A percentile compares a stretch with the other conserved stretches of the same genome.
These are phyloP conservation scores for Chimonanthus praecox DNA, from an alignment of 164 flowering plant species.

Conservation along the genomic window DNA sequence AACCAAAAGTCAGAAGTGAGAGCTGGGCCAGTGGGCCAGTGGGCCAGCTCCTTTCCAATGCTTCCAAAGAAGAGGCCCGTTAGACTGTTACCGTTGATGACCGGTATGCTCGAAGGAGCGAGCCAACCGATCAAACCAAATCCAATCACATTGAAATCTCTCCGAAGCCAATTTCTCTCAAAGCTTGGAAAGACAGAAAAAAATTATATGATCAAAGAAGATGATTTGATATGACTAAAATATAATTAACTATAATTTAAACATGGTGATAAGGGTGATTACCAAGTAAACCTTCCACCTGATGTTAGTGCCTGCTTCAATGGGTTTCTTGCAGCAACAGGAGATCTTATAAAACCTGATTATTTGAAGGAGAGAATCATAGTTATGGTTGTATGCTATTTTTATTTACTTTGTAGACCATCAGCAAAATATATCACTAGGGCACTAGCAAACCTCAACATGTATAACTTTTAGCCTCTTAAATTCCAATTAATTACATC, in stretches of 20 bases:
- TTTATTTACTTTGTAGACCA: background rate
- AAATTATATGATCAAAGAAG: background rate
- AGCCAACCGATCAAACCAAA: slow-evolving; percentile 96
- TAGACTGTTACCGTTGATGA: slow-evolving; percentile 77
- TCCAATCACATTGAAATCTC: slow-evolving; percentile 79
- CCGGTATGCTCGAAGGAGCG: slow-evolving; percentile 87
- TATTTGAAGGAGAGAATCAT: background rate
- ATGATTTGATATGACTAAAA: background rate
- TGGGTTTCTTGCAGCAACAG: slow-evolving; percentile 47
- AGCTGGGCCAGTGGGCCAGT: slow-evolving; percentile 84
- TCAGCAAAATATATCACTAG: background rate
- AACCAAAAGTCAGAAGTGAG: slow-evolving; percentile 80
- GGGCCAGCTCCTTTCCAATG: slow-evolving; percentile 82
- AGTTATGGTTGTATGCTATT: background rate
- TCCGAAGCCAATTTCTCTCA: slow-evolving; percentile 76
- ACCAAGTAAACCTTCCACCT: slow-evolving; percentile 67
- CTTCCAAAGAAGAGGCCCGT: slow-evolving; percentile 89
- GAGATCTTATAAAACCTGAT: slow-evolving; percentile 52
- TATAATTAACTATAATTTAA: background rate
- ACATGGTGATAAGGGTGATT: slow-evolving; percentile 6
- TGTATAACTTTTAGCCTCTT: background rate
- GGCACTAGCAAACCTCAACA: background rate
- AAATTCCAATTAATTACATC: background rate
- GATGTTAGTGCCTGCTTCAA: slow-evolving; percentile 37
- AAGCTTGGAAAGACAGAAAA: slow-evolving; percentile 34